These are phyloP conservation scores for Backusella psychrophila DNA, from an alignment of 192 early-diverging fungal species.

Conservation along the genomic window DNA sequence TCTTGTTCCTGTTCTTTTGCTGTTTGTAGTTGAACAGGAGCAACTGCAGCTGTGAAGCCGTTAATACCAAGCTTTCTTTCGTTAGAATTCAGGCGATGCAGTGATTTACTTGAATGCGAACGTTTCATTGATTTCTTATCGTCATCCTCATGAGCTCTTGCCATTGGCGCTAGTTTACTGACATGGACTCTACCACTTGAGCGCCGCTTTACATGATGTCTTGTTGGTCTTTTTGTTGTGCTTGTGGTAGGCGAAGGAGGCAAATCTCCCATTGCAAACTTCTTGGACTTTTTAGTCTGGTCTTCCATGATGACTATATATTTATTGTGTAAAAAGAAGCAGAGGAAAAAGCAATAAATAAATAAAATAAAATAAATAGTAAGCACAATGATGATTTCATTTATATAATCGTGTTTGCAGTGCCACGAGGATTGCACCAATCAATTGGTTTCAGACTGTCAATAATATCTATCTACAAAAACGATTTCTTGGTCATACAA, in stretches of 20 bases:
- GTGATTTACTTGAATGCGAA: conserved; percentile 20
- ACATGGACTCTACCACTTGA: conserved; percentile 35
- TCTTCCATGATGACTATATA: neutral
- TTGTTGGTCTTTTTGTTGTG: conserved; percentile 14
- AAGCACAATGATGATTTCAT: conserved; percentile 8
- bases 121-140: conserved; percentile 20
- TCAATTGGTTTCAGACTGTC: neutral
- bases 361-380: neutral
- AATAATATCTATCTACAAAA: neutral
- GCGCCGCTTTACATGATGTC: conserved; percentile 34
- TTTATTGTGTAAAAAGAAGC: neutral
- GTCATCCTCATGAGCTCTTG: conserved; percentile 15
- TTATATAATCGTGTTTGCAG: conserved; percentile 1
- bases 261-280: conserved; percentile 13
- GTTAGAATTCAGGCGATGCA: conserved; percentile 4
- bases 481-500: neutral
- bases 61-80: neutral
- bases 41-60: neutral
- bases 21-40: neutral
- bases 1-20: neutral
- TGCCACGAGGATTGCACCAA: neutral
- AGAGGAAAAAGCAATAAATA: neutral
- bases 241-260: conserved; percentile 16
- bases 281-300: conserved; percentile 9
- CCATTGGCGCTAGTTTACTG: conserved; percentile 31